A percentile compares a stretch with the other conserved stretches of the same genome.
phyloP scores from a whole-genome alignment of 768 basidiomycete genomes.

The Suillus weaverae region DNA sequence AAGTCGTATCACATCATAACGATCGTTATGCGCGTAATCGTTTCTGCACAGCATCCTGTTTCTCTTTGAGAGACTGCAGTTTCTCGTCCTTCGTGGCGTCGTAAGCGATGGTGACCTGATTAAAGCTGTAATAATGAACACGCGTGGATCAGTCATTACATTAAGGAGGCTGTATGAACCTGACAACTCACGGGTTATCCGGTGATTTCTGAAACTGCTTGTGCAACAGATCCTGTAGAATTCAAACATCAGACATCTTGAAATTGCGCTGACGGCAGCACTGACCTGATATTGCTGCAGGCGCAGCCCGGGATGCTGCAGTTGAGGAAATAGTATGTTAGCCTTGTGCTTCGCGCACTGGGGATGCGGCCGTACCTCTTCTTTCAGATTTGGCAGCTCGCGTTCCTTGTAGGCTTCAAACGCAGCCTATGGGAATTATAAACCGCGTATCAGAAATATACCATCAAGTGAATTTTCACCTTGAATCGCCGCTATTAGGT shows the following conservation, averaged over 20 bases:
- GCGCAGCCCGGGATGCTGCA: slow-evolving; percentile 84
- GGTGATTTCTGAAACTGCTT: slow-evolving; percentile 97
- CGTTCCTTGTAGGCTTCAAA: slow-evolving; percentile 88
- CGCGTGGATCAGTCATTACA: not conserved
- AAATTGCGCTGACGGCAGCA: slow-evolving; percentile 5
- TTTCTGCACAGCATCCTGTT: slow-evolving; percentile 61
- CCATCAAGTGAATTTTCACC: slow-evolving; percentile 37
- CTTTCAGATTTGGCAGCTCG: slow-evolving; percentile 75
- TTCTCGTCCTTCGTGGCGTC: slow-evolving; percentile 89
- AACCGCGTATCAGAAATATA: slow-evolving; percentile 1
- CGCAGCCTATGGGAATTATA: slow-evolving; percentile 53
- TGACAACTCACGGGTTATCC: slow-evolving; percentile 78
- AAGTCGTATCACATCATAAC: not conserved
- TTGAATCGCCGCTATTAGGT: slow-evolving; percentile 79
- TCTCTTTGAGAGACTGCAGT: slow-evolving; percentile 69
- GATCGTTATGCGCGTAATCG: slow-evolving; percentile 49
- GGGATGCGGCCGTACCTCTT: slow-evolving; percentile 56
- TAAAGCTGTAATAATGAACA: slow-evolving; percentile 56
- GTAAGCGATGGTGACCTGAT: slow-evolving; percentile 75
- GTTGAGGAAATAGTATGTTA: slow-evolving; percentile 11
- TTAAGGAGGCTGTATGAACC: slow-evolving; percentile 3
- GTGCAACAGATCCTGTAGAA: slow-evolving; percentile 71
- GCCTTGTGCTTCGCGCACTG: slow-evolving; percentile 6
- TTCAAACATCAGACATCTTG: slow-evolving; percentile 7
- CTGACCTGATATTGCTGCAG: slow-evolving; percentile 84